Conservation (phyloP, 192 early-diverging fungal species). For the Backusella liffmaniae region DNA sequence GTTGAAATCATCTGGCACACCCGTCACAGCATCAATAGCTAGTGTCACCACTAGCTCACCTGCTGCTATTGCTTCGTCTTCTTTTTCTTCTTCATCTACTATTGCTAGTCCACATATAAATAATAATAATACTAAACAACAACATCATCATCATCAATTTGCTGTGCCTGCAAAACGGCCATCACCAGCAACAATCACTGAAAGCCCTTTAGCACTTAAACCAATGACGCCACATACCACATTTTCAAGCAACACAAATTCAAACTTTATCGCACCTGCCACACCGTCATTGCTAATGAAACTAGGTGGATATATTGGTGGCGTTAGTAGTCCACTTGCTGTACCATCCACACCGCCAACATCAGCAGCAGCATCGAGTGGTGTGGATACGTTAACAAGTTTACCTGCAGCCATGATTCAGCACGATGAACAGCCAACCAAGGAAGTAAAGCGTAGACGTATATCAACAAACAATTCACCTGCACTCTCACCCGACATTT, state of each 20-base stretch:
- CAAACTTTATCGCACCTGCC: conserved; percentile 49
- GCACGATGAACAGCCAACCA: not conserved
- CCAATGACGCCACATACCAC: conserved; percentile 12
- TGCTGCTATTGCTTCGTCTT: not conserved
- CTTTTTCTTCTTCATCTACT: not conserved
- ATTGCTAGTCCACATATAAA: not conserved
- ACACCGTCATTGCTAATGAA: conserved; percentile 72
- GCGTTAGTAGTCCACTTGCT: not conserved
- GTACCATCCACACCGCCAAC: not conserved
- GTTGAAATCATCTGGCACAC: conserved; percentile 12
- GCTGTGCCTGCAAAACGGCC: not conserved
- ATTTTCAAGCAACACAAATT: conserved; percentile 1
- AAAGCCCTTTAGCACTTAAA: conserved; percentile 7
- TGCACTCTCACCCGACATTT: not conserved
- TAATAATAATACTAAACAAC: not conserved
- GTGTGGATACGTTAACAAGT: conserved; percentile 20
- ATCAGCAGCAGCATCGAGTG: not conserved
- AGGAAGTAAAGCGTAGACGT: conserved; percentile 17
- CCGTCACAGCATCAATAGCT: not conserved
- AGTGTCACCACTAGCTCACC: not conserved
- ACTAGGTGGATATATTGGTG: conserved; percentile 31
- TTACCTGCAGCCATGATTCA: conserved; percentile 24
- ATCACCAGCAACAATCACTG: not conserved
- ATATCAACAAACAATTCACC: conserved; percentile 18
- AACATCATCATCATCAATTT: not conserved